Evolutionary conservation across 345 rosid species (phyloP).

Genomic region (Populus davidiana): DNA sequence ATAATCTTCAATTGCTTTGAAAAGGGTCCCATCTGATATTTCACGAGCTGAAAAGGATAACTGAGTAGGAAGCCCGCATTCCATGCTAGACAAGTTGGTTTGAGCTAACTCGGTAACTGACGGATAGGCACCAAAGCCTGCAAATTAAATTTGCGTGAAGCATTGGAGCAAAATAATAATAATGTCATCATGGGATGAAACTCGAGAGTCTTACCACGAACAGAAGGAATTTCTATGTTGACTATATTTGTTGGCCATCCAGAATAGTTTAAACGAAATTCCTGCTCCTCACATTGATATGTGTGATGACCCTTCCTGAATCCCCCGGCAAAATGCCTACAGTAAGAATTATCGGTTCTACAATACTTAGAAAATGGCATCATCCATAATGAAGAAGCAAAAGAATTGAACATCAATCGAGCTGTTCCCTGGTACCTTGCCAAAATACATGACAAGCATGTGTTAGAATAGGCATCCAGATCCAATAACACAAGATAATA

Average conservation of each 20-base stretch:
- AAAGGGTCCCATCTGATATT: constrained; percentile 89
- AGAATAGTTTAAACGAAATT: constrained; percentile 74
- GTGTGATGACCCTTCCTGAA: constrained; percentile 49
- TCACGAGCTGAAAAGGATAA: constrained; percentile 96
- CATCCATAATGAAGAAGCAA: constrained; percentile 88
- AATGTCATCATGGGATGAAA: constrained; percentile 6
- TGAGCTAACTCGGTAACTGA: constrained; percentile 54
- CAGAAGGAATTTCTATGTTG: constrained; percentile 88
- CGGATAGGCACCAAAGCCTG: constrained; percentile 67
- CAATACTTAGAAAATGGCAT: constrained; percentile 89
- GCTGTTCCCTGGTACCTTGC: constrained; percentile 97
- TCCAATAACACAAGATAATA: constrained; percentile 8
- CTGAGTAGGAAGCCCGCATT: constrained; percentile 86
- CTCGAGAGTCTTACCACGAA: constrained; percentile 48
- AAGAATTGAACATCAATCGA: constrained; percentile 81
- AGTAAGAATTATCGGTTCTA: constrained; percentile 58
- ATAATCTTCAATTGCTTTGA: constrained; percentile 90
- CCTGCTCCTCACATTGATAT: constrained; percentile 75
- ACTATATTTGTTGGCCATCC: constrained; percentile 96
- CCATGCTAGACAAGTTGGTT: constrained; percentile 69
- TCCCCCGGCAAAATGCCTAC: constrained; percentile 67
- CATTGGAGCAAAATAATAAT: constrained; percentile 15
- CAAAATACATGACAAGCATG: constrained; percentile 35
- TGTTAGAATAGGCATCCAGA: constrained; percentile 32
- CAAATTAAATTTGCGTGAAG: constrained; percentile 24